Evolutionary conservation across 1,284 basidiomycete genomes (phyloP), one percentile per base, ranked within the genome.

Genomic region (Sphaerobolus stellatus): DNA sequence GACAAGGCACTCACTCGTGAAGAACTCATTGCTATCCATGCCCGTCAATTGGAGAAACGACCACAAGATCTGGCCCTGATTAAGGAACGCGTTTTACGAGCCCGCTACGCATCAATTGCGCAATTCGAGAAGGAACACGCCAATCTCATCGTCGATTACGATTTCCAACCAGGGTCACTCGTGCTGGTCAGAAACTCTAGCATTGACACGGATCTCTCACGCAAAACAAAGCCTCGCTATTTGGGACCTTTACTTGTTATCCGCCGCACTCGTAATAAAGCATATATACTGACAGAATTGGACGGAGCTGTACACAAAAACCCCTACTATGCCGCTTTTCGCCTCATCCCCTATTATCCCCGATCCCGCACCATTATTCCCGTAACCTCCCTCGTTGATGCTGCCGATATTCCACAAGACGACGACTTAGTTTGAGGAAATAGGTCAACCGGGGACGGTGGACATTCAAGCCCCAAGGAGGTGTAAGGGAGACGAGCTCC

Each of bases 191-290:
- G 64, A 6, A 70, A 72, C 31, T 58, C 63, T 0, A 43, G 49
- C 5, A 61, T 71, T 4, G 62, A 73, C 25, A 59, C 50, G 2
- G 55, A 56, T 0, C 52, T 68, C 0, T 64, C 66, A 31, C 33
- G 53, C 4, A 73, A 74, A 51, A 62, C 61, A 33, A 52, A 59
- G 7, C 61, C 64, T 0, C 55, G 60, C 7, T 73, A 71, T 31
- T 38, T 67, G 3, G 66, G 73, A 0, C 72, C 69, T 0, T 60
- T 67, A 45, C 55, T 71, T 1, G 63, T 75, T 1, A 31, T 74
- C 2, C 43, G 40, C 0, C 41, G 60, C 4, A 62, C 59, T 1
- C 27, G 48, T 2, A 62, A 65, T 9, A 68, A 71, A 0, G 56
- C 71, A 0, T 75, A 75, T 45, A 56, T 68, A 1, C 28, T 72